Base-by-base conservation (phyloP, 768 basidiomycete genomes). In the Collybia nuda region DNA sequence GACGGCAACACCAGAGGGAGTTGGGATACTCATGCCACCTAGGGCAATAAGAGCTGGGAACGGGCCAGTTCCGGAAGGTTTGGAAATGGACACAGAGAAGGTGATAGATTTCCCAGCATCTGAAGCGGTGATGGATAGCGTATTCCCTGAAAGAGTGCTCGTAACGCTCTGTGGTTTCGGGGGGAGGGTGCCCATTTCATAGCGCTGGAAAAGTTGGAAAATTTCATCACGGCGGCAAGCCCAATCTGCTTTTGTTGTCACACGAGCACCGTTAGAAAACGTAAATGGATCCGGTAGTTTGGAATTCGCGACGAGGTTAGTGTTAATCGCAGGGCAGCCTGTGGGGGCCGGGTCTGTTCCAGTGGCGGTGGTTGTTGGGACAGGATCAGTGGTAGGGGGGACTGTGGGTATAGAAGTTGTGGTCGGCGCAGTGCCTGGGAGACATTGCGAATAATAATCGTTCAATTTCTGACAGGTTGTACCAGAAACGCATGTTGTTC, bases 201-300 rank as follows among this genome's bases (percentile, higher is more conserved):
- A 78, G 17, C 67, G 67, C 58, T 82, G 78, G 57, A 84, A 63
- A 19, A 82, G 68, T 23, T 75, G 63, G 44, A 57, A 63, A 56
- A 82, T 74, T 61, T 84, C 78, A 6, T 67, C 65, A 17, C 73
- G 71, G 21, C 80, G 74, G 59, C 81, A 84, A 5, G 65, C 66
- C 73, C 77, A 84, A 50, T 81, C 74, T 4, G 61, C 74, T 39
- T 70, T 68, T 41, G 76, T 77, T 15, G 63, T 55, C 14, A 76
- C 75, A 18, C 68, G 63, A 5, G 68, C 56, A 5, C 80, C 80
- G 53, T 71, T 66, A 23, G 71, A 58, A 63, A 80, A 80, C 2
- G 68, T 67, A 73, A 84, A 84, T 1, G 81, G 82, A 57, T 82
- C 73, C 7, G 77, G 78, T 14, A 84, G 72, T 47, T 69, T 72